Conservation (phyloP, 305 asterid species). For the Solanum hybrid region DNA sequence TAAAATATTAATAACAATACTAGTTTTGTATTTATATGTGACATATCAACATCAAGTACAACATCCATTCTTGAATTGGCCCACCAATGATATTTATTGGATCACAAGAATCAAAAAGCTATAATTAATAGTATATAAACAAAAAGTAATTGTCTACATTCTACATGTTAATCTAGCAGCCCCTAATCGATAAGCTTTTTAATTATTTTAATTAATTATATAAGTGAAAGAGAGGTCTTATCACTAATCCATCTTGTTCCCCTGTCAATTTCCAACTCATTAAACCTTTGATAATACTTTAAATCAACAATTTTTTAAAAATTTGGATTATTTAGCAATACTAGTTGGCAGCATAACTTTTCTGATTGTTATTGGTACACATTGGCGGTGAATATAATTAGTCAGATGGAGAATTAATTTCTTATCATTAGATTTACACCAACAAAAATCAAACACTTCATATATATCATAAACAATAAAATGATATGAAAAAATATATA, state of each 20-base stretch:
- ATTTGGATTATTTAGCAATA: background rate
- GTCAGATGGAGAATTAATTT: background rate
- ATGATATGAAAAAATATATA: background rate
- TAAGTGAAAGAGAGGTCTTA: background rate
- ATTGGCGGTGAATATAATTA: background rate
- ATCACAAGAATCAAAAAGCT: background rate
- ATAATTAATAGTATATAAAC: background rate
- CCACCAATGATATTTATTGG: background rate
- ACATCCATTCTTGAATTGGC: background rate
- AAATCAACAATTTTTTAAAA: background rate
- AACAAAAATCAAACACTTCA: background rate
- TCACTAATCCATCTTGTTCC: slow-evolving; percentile 5
- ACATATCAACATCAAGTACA: background rate
- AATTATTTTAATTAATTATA: background rate
- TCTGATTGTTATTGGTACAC: background rate
- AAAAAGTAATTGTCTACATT: slow-evolving; percentile 1
- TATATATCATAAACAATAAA: background rate
- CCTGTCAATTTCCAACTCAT: background rate
- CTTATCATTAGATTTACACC: background rate
- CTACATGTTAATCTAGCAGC: slow-evolving; percentile 3
- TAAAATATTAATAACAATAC: background rate
- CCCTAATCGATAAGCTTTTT: background rate
- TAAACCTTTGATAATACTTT: background rate
- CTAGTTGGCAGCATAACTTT: background rate
- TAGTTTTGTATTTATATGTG: background rate